Conservation (phyloP, 2,329 filamentous ascomycete species). For the Didymosphaeria variabile region DNA sequence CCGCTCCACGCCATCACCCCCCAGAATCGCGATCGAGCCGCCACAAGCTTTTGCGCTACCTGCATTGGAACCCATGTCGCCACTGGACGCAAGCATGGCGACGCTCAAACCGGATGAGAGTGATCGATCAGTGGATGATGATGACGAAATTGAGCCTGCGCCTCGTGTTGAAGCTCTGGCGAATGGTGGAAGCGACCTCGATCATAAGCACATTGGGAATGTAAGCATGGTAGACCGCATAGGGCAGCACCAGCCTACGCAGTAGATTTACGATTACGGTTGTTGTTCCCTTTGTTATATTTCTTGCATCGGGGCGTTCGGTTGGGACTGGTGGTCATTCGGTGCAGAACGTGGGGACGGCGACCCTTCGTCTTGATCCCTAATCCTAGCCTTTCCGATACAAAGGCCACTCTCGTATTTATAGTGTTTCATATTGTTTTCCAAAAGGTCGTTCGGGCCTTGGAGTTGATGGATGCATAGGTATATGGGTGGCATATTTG, state of each 20-base stretch:
- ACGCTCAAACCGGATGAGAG: slow-evolving; percentile 38
- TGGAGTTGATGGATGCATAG: not conserved
- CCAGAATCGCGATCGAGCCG: slow-evolving; percentile 23
- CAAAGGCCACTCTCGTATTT: not conserved
- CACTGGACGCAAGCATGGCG: slow-evolving; percentile 37
- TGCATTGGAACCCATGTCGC: slow-evolving; percentile 20
- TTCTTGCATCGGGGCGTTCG: slow-evolving; percentile 18
- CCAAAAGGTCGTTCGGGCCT: not conserved
- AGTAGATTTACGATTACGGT: slow-evolving; percentile 29
- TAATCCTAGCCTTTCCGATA: not conserved
- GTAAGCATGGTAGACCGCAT: slow-evolving; percentile 38
- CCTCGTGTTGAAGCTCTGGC: slow-evolving; percentile 34
- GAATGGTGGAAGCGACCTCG: slow-evolving; percentile 31
- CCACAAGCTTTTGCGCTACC: slow-evolving; percentile 17
- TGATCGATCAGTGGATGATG: slow-evolving; percentile 22
- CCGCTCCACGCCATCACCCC: slow-evolving; percentile 19
- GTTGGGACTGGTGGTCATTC: not conserved
- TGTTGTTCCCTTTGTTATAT: not conserved
- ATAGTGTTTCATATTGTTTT: slow-evolving; percentile 1
- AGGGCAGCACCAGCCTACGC: slow-evolving; percentile 40
- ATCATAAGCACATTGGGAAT: slow-evolving; percentile 47
- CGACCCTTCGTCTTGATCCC: not conserved
- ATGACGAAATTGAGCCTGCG: slow-evolving; percentile 39
- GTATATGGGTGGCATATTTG: not conserved
- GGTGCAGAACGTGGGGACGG: slow-evolving; percentile 6